Evolutionary conservation across 2,329 filamentous ascomycete genomes (phyloP).

Genomic region (Dactylellina parvicollis): DNA sequence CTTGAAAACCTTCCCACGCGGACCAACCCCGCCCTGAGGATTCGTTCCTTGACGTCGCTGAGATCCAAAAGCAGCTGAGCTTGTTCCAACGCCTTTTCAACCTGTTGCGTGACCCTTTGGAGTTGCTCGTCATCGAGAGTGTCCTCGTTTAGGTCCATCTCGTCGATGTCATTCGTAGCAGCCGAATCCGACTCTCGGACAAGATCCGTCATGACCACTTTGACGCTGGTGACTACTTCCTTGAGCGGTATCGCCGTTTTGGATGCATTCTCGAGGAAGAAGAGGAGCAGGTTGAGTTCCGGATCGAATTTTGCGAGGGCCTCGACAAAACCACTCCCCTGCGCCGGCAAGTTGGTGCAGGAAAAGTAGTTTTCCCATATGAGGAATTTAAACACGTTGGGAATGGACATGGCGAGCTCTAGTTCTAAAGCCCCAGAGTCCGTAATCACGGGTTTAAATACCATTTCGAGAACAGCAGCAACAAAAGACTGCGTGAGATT

Average conservation of each 20-base stretch:
- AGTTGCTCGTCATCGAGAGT: constrained; percentile 50
- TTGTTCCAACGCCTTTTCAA: constrained; percentile 46
- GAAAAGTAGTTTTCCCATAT: constrained; percentile 52
- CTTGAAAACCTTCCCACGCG: constrained; percentile 44
- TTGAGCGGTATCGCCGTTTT: constrained; percentile 43
- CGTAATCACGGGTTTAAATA: constrained; percentile 46
- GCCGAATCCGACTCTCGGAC: constrained; percentile 18
- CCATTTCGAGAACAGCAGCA: constrained; percentile 42
- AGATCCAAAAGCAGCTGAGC: constrained; percentile 46
- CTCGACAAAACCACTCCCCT: constrained; percentile 42
- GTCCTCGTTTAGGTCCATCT: constrained; percentile 53
- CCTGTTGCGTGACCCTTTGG: constrained; percentile 48
- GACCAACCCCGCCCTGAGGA: constrained; percentile 42
- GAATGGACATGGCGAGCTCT: constrained; percentile 46
- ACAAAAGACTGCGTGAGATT: constrained; percentile 46
- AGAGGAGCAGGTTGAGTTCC: constrained; percentile 49
- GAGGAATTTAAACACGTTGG: constrained; percentile 52
- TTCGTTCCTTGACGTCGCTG: constrained; percentile 46
- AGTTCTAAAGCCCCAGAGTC: constrained; percentile 41
- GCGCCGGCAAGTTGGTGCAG: constrained; percentile 46
- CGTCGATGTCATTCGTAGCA: constrained; percentile 33
- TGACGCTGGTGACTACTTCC: constrained; percentile 51
- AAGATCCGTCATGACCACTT: constrained; percentile 44
- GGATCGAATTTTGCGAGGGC: constrained; percentile 48
- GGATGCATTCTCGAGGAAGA: constrained; percentile 51